These are phyloP conservation scores for Thielaviopsis punctulata DNA, from an alignment of 2,329 filamentous ascomycete species.

Conservation along the genomic window DNA sequence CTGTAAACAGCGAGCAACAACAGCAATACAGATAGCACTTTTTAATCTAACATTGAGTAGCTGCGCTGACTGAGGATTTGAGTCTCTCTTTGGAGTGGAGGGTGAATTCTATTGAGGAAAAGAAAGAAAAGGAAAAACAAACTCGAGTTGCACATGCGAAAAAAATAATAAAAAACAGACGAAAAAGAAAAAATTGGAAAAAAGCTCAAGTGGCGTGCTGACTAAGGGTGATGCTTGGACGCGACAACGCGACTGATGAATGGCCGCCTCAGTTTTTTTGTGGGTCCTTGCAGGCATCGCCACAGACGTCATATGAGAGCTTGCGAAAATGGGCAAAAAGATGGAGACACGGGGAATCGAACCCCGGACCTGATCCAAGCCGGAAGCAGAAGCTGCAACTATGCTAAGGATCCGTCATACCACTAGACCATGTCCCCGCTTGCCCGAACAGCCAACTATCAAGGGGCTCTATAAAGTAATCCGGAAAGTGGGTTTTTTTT, in stretches of 20 bases:
- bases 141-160: background rate
- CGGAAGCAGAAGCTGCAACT: background rate
- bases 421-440: constrained; percentile 11
- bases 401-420: constrained; percentile 12
- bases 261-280: background rate
- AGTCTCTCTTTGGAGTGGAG: background rate
- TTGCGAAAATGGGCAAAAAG: background rate
- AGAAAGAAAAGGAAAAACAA: background rate
- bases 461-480: background rate
- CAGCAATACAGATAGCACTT: background rate
- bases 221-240: background rate
- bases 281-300: background rate
- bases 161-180: background rate
- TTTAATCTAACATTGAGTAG: background rate
- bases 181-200: background rate
- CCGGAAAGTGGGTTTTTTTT: background rate
- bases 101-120: too few relatives aligned
- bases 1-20: background rate
- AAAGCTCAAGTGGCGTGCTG: background rate
- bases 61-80: background rate
- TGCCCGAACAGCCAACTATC: background rate
- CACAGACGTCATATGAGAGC: background rate
- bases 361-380: background rate
- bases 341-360: constrained; percentile 7
- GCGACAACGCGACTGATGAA: constrained; percentile 10